Evolutionary conservation across 2,329 filamentous ascomycete species (phyloP), one percentile per base, ranked within the genome.

Genomic region (Alternaria dauci): DNA sequence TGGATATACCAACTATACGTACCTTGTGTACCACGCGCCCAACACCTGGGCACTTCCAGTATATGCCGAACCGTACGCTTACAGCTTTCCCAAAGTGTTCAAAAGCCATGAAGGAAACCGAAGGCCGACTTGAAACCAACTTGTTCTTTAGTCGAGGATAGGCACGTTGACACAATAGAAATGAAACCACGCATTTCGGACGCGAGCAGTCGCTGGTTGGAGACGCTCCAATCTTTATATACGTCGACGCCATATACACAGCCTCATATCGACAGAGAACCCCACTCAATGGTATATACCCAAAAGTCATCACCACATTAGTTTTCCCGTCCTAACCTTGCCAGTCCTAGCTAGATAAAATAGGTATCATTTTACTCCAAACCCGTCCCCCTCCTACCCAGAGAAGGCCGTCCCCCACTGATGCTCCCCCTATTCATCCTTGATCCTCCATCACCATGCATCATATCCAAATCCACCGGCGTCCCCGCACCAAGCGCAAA

Each of bases 401-500:
- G 14, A n/a, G 34, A 18, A 2, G 55, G 26, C 28, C 55, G 46
- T 11, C 32, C 48, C 11, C 62, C 55, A 26, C 50, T 41, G 11
- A 62, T 39, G 46, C 62, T 62, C 0, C 32, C 47, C 20, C 53
- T 42, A 16, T 55, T 50, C 30, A 52, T 36, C 20, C 52, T 53
- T 5, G 28, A 20, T 6, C 44, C 60, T 1, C 36, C 39, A 2
- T 26, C 44, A 5, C 59, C 56, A 53, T 65, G 62, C 59, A 65
- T 65, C 39, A 65, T 14, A 53, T 65, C 62, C 34, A 65, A 8
- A 55, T 65, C 59, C 2, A 65, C 62, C 0, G 59, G 59, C 1
- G 62, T 62, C 0, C 62, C 62, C 8, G 62, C 62, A 1, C 62
- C 62, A 4, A 65, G 53, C 25, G 62, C 50, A 25, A 65, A 65